Base-by-base conservation (phyloP, 78 protist genomes). In the Diacronema lutheri region DNA sequence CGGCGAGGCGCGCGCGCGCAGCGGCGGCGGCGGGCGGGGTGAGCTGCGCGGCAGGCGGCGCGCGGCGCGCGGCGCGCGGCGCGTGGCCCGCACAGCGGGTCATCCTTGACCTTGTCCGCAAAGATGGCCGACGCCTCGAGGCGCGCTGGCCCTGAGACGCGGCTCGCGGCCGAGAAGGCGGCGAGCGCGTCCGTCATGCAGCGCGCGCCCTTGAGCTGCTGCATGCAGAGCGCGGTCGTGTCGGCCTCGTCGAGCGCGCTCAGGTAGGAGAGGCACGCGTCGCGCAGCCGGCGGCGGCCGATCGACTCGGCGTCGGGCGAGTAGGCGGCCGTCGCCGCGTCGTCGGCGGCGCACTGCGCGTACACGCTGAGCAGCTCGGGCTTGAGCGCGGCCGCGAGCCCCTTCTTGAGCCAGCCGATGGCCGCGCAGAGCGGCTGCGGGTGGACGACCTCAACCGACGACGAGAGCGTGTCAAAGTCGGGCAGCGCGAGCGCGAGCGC, bases 181-280 rank as follows among this genome's bases (percentile, higher is more conserved):
- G 87, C 57, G 64, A 83, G 16, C 23, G 21, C 3, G 64, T 83
- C 87, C 37, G 87, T 83, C 87, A 83, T 69, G 71, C 55, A 26
- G 56, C 19, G 31, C 26, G 40, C 41, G 20, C 4, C 78, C 50
- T 3, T 12, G 21, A 33, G 26, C 40, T 33, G 31, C 78, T 41
- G 50, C 38, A 9, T 33, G 60, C 25, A 72, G 35, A 25, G 50
- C 78, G 1, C 6, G 78, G 78, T 41, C 78, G 38, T 19, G 35
- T 12, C 33, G 23, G 3, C 73, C 61, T 26, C 61, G 50, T 41
- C 74, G 10, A 11, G 20, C 76, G 5, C 4, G 62, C 38, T 6
- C 31, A 81, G 85, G 85, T 62, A 81, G 58, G 9, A 46, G 38
- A 81, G 85, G 57, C 74, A 60, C 50, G 2, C n/a, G 74, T 81